Evolutionary conservation across 306 rosid species (phyloP).

Genomic region (Ceratonia siliqua): DNA sequence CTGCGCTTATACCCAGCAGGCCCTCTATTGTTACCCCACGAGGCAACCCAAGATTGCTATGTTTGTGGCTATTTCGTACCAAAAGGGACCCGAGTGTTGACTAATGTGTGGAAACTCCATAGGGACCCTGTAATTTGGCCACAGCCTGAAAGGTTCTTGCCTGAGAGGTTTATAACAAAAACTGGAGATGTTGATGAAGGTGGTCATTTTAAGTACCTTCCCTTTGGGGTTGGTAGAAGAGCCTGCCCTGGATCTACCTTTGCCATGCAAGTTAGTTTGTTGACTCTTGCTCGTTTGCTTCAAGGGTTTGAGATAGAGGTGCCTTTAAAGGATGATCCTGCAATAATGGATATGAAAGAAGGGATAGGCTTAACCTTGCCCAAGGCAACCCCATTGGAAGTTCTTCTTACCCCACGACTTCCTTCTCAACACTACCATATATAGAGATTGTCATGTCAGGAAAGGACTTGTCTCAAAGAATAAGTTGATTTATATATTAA

Average conservation of each 20-base stretch:
- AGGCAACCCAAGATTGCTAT: constrained; percentile 51
- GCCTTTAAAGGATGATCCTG: constrained; percentile 10
- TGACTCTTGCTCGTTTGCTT: constrained; percentile 51
- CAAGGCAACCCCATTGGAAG: constrained; percentile 41
- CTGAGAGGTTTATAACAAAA: constrained; percentile 47
- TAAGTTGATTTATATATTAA: too few relatives aligned
- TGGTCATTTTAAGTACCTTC: constrained; percentile 49
- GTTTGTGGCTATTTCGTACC: constrained; percentile 42
- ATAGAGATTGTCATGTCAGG: too few relatives aligned
- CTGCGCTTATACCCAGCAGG: constrained; percentile 56
- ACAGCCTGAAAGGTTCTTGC: constrained; percentile 49
- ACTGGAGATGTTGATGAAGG: constrained; percentile 41
- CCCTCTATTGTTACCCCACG: constrained; percentile 55
- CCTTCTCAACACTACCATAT: background rate
- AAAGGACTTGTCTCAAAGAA: too few relatives aligned
- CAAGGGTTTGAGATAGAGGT: constrained; percentile 53
- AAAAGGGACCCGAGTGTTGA: constrained; percentile 53
- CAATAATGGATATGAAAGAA: constrained; percentile 49
- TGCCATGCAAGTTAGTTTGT: constrained; percentile 43
- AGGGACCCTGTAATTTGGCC: constrained; percentile 57
- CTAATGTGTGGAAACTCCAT: constrained; percentile 61
- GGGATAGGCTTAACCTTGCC: constrained; percentile 55
- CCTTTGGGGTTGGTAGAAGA: constrained; percentile 61
- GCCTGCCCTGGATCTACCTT: constrained; percentile 57
- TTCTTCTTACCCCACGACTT: constrained; percentile 40